Base-by-base conservation (phyloP, 306 rosid species). In the Luffa aegyptiaca region DNA sequence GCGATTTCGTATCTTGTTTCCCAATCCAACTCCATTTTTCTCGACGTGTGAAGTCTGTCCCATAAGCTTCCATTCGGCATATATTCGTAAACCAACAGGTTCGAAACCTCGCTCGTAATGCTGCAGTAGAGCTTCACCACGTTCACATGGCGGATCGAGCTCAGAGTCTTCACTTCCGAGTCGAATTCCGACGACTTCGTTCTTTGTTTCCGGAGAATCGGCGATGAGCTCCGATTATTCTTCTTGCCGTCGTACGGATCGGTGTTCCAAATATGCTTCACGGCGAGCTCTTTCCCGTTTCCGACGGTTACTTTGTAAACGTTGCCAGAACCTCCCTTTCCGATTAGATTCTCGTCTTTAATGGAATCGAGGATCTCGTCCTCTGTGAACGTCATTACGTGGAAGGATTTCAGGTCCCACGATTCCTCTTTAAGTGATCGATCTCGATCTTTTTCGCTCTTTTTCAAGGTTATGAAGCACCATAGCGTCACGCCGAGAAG, bases 51-150 rank as follows among this genome's bases (percentile, higher is more conserved):
- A 69, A 96, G 93, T 83, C 84, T 73, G 52, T 96, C 99, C 99
- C 99, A 96, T 79, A 96, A 80, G 76, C 97, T 90, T 21, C 99
- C 98, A 51, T 96, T 93, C 0, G 94, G 93, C 78, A 96, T 66
- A 69, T 88, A 96, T 72, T 96, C 99, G 36, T 93, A 96, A 13
- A 96, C 99, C 91, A 96, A 74, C 81, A 96, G 56, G 82, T 92
- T 96, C 0, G 99, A 96, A 33, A 93, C 99, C 82, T 93, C 93
- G 7, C 99, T 91, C 0, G 99, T 93, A 26, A 96, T 91, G 53
- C 99, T 96, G 64, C 99, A 91, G 51, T 84, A 96, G 68, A 96
- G 75, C 85, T 96, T 96, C 85, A 96, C 99, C 83, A 96, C 99
- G 68, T 96, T 96, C 63, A 93, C 96, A 12, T 96, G 99, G 84